Evolutionary conservation across 306 rosid species (phyloP).

Genomic region (Clitoria ternatea): DNA sequence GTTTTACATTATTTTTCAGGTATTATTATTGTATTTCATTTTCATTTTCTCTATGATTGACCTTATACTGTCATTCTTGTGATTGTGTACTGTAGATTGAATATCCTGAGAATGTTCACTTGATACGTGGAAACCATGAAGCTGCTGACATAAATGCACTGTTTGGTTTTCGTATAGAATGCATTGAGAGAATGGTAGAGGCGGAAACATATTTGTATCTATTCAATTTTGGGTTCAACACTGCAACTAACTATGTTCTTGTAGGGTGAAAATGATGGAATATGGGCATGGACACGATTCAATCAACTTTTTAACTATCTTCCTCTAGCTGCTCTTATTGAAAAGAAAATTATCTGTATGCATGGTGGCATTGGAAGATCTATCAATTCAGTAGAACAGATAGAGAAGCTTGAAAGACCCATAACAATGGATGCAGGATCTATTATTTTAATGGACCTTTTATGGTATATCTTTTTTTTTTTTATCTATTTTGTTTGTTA

Average conservation of each 20-base stretch:
- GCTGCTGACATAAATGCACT: constrained; percentile 99
- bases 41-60: constrained; percentile 20
- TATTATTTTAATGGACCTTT: constrained; percentile 88
- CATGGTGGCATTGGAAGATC: constrained; percentile 99
- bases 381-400: constrained; percentile 86
- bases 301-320: constrained; percentile 98
- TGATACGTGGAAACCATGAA: constrained; percentile 99
- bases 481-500: neutral
- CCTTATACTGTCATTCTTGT: constrained; percentile 19
- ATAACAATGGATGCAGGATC: constrained; percentile 99
- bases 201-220: constrained; percentile 19
- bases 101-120: constrained; percentile 92
- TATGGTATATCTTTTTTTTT: constrained; percentile 55
- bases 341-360: constrained; percentile 98
- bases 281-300: constrained; percentile 99
- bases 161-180: constrained; percentile 97
- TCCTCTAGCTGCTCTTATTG: constrained; percentile 96
- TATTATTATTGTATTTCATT: constrained; percentile 18
- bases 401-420: constrained; percentile 98
- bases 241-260: constrained; percentile 33
- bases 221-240: constrained; percentile 24
- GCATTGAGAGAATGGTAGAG: constrained; percentile 98
- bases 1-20: constrained; percentile 7
- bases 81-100: constrained; percentile 82
- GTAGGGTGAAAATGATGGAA: constrained; percentile 98